Evolutionary conservation across 2,329 filamentous ascomycete species (phyloP), one percentile per base, ranked within the genome.

Genomic region (Elsinoe arachidis): DNA sequence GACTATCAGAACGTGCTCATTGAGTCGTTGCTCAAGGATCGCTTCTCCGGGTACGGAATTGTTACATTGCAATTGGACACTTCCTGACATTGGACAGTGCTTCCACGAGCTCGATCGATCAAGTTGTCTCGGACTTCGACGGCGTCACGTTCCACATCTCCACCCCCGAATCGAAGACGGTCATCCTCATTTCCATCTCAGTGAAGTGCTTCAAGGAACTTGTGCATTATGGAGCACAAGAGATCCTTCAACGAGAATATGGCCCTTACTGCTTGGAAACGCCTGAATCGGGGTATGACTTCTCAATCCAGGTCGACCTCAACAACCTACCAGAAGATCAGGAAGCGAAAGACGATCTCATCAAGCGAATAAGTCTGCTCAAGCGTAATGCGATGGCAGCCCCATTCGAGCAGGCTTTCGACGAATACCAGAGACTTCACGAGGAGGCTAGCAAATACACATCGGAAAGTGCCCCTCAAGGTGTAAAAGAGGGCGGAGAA

Each of bases 381-480:
- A 99, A 97, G 80, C 90, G 95, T 68, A 97, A 99, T 72, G 90
- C 89, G 64, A 97, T 99, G 93, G 95, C 93, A 61, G 92, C 93
- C 52, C 93, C 95, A 1, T 99, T 99, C 73, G 93, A 99, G 76
- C 87, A 91, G 69, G 93, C 95, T 19, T 99, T 97, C 71, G 83
- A 95, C 67, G 90, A 96, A 72, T 89, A 96, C 74, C 87, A 91
- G 68, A 81, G 84, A 62, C 76, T 99, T 62, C 85, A 87, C 65
- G 90, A 95, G 68, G 89, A 92, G 67, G 91, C 93, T 5, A 88
- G 89, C 46, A 90, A 91, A 69, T 97, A 93, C 71, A 96, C 89
- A 37, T 89, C 88, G 2, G 93, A 99, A 73, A 88, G 92, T 61
- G 93, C 95, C 55, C 93, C 93, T 0, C 90, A 96, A 70, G 92